These are phyloP conservation scores for Aspergillus tanneri DNA, from an alignment of 2,329 filamentous ascomycete genomes.

Conservation along the genomic window DNA sequence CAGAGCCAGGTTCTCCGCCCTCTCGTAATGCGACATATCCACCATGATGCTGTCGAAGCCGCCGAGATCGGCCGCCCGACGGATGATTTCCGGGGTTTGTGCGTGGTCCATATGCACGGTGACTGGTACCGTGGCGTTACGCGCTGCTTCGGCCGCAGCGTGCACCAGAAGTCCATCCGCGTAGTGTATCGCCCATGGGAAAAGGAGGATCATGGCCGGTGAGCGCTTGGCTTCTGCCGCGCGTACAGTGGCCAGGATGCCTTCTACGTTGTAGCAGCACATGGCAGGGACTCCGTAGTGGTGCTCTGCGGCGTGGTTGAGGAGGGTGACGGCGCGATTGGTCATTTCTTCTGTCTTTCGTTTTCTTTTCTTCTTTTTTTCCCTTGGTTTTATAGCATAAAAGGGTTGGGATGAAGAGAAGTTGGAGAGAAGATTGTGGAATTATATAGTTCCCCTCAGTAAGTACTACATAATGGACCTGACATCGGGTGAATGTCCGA, in stretches of 20 bases:
- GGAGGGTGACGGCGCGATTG: slow-evolving; percentile 56
- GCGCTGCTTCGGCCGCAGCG: slow-evolving; percentile 57
- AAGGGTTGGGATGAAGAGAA: background rate
- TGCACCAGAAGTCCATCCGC: slow-evolving; percentile 57
- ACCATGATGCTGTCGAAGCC: slow-evolving; percentile 74
- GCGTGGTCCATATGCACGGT: slow-evolving; percentile 67
- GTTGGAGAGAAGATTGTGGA: too few species aligned
- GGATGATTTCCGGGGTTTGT: slow-evolving; percentile 62
- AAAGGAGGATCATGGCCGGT: slow-evolving; percentile 69
- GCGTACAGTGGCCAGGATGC: slow-evolving; percentile 65
- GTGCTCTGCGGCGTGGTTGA: slow-evolving; percentile 55
- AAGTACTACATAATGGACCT: too few species aligned
- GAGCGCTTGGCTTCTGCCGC: slow-evolving; percentile 67
- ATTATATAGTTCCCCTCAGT: too few species aligned
- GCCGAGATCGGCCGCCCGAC: slow-evolving; percentile 59
- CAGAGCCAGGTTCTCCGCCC: slow-evolving; percentile 65
- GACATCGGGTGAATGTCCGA: background rate
- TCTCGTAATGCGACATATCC: slow-evolving; percentile 72
- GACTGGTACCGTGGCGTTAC: slow-evolving; percentile 59
- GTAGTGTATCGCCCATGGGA: slow-evolving; percentile 71
- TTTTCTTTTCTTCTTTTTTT: background rate
- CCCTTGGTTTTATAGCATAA: background rate
- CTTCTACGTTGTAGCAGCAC: slow-evolving; percentile 69
- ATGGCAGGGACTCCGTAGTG: slow-evolving; percentile 61
- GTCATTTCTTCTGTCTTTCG: slow-evolving; percentile 26